Evolutionary conservation across 2,329 filamentous ascomycete species (phyloP), one percentile per base, ranked within the genome.

Genomic region (Drechmeria coniospora): DNA sequence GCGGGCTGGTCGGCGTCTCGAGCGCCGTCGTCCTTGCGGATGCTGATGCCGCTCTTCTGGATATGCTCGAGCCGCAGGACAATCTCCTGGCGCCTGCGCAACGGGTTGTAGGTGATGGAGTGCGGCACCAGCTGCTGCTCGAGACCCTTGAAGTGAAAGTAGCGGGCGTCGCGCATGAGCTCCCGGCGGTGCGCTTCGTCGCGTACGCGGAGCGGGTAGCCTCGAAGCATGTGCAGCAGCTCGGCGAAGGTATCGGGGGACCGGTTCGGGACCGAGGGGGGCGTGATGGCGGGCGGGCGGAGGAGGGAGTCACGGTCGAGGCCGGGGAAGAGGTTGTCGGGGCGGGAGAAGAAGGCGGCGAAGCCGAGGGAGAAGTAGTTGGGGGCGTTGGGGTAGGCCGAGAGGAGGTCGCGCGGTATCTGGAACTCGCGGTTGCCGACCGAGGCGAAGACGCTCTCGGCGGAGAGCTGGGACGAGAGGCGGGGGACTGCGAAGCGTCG

Each of bases 361-460:
- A 92, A 93, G 33, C 86, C 86, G 4, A 94, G 68, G 1, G 83
- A 79, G 61, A 95, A 95, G 63, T 84, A 95, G 51, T 95, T 95
- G 9, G 86, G 86, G n/a, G 74, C 76, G 54, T 95, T 86, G 15
- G 86, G 87, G 1, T 84, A 82, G 20, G 71, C 68, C 17, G 70
- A 77, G 52, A 95, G 92, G 35, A 92, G 64, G 41, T 92, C 81
- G 36, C 84, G 79, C 2, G 86, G 80, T 38, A 95, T 86, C 47
- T 84, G 79, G 53, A 95, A 95, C 42, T 90, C 74, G 32, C 69
- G 72, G 40, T 81, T 73, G 33, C 87, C 87, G 42, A 95, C 87
- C 35, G 80, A 78, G 43, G 93, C 84, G 59, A 86, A 92, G 46
- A 94, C 92, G 43, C 80, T 80, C 36, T 83, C 82, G 41, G 87